Conservation (phyloP, 1,284 basidiomycete genomes). For the Cutaneotrichosporon sp. region DNA sequence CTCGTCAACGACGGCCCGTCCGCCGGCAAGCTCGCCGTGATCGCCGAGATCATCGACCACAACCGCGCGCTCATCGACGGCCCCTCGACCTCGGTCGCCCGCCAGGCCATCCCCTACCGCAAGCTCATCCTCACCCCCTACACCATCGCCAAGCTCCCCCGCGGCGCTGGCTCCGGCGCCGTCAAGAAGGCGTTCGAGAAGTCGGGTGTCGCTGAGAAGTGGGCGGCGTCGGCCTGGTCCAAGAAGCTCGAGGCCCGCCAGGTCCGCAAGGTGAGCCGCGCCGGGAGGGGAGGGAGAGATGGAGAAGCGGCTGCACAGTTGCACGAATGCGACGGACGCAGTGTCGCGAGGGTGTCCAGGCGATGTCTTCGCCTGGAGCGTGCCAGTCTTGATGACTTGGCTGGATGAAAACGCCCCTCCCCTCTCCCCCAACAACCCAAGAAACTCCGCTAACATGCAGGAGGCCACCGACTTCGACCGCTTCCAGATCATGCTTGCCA, state of each 20-base stretch:
- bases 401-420: background rate
- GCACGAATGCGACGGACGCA: too few species aligned
- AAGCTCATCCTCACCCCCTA: conserved; percentile 90
- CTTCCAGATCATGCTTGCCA: conserved; percentile 62
- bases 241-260: conserved; percentile 80
- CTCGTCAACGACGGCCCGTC: conserved; percentile 88
- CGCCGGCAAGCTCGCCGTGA: conserved; percentile 88
- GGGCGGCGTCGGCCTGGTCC: conserved; percentile 81
- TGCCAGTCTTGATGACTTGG: too few species aligned
- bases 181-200: conserved; percentile 86
- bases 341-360: background rate
- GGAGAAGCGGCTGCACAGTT: too few species aligned
- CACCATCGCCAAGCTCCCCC: conserved; percentile 80
- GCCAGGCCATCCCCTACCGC: conserved; percentile 89
- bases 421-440: background rate
- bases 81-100: conserved; percentile 84
- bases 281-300: too few species aligned
- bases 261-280: conserved; percentile 63
- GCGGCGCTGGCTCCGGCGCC: conserved; percentile 76
- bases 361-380: too few species aligned
- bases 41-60: conserved; percentile 98
- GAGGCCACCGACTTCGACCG: conserved; percentile 87
- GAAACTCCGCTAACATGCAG: conserved; percentile 25
- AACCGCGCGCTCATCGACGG: conserved; percentile 97
- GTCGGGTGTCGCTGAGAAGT: conserved; percentile 59